Conservation (phyloP, 176 grass and related monocot species). For the Triticum aestivum region IWGSC_CS_RefSeq_v2.1 NC_057805.1:16480509-16481008, state of each 20-base stretch:
- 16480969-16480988: conserved; percentile 66
- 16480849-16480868: neutral
- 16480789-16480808: conserved; percentile 70
- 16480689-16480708: conserved; percentile 5
- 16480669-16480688: neutral
- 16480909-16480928: conserved; percentile 2
- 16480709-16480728: neutral
- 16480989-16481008: conserved; percentile 79
- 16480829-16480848: neutral
- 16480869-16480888: neutral
- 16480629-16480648: neutral
- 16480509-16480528: neutral
- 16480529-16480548: neutral
- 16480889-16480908: conserved; percentile 17
- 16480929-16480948: neutral
- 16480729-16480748: neutral
- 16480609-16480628: neutral
- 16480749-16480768: conserved; percentile 75
- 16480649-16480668: neutral
- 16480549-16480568: neutral
- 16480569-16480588: neutral
- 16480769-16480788: conserved; percentile 72
- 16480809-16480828: conserved; percentile 52
- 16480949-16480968: conserved; percentile 78
- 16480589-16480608: neutral